Percentiles rank a stretch among this genome's conserved stretches.
These are phyloP conservation scores for Thalassiosira hispida DNA, from an alignment of 352 stramenopile species.

Conservation along the genomic window DNA sequence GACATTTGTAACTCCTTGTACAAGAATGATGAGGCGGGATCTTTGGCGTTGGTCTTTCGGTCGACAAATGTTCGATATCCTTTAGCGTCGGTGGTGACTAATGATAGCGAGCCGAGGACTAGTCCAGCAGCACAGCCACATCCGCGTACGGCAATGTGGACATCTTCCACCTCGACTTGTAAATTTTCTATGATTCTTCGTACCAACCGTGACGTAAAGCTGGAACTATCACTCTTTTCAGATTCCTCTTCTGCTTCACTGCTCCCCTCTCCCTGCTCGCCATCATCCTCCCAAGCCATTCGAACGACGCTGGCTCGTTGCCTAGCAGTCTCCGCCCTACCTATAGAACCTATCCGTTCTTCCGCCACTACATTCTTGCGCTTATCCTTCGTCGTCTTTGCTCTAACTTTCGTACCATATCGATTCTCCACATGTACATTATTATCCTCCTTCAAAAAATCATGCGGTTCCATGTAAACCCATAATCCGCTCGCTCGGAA, in stretches of 20 bases:
- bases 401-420: neutral
- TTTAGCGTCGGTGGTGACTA: constrained; percentile 76
- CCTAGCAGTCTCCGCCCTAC: constrained; percentile 61
- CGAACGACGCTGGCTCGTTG: constrained; percentile 58
- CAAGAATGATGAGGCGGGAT: constrained; percentile 64
- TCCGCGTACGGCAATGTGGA: constrained; percentile 71
- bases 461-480: constrained; percentile 67
- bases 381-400: constrained; percentile 4
- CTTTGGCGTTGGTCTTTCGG: constrained; percentile 51
- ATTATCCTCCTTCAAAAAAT: constrained; percentile 65
- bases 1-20: constrained; percentile 78
- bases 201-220: constrained; percentile 74
- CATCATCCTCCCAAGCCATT: constrained; percentile 50
- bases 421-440: constrained; percentile 9
- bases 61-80: constrained; percentile 81
- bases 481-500: constrained; percentile 73
- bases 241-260: neutral
- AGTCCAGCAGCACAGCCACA: constrained; percentile 66
- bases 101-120: constrained; percentile 67
- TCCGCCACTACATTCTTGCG: constrained; percentile 14
- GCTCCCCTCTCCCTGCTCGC: no score
- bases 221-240: constrained; percentile 15
- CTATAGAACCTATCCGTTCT: constrained; percentile 47
- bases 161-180: constrained; percentile 83
- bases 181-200: constrained; percentile 85